A percentile compares a stretch with the other conserved stretches of the same genome.
Conservation (phyloP, 768 basidiomycete species). For the Tulasnella sp. region DNA sequence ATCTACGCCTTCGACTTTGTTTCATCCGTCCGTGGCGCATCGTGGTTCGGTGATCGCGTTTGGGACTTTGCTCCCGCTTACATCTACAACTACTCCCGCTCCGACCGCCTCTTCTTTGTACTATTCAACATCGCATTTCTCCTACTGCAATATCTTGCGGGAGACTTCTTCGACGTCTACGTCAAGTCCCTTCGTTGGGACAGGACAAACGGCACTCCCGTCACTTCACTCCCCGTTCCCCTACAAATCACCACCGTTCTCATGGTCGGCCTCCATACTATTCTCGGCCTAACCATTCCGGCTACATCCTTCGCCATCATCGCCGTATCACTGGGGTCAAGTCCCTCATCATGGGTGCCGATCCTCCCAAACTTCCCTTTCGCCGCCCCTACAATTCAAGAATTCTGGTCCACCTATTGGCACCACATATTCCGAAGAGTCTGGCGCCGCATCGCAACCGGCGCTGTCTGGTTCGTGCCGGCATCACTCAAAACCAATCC, state of each 20-base stretch:
- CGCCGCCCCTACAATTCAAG: conserved; percentile 18
- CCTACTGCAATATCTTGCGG: conserved; percentile 14
- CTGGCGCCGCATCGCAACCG: conserved; percentile 26
- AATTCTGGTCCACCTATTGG: conserved; percentile 29
- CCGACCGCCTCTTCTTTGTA: background rate
- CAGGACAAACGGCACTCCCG: background rate
- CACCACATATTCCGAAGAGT: conserved; percentile 26
- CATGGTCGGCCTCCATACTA: background rate
- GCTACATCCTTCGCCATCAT: background rate
- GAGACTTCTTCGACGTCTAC: conserved; percentile 25
- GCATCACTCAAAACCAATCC: background rate
- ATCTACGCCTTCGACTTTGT: conserved; percentile 27
- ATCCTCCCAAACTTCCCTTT: conserved; percentile 24
- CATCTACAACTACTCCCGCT: conserved; percentile 6
- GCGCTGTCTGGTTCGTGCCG: conserved; percentile 16
- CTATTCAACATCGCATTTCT: conserved; percentile 17
- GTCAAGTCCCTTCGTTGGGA: conserved; percentile 11
- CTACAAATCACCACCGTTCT: conserved; percentile 25
- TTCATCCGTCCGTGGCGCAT: conserved; percentile 22
- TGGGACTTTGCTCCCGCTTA: conserved; percentile 30
- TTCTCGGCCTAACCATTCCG: conserved; percentile 22
- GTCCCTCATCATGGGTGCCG: conserved; percentile 24
- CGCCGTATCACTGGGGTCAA: conserved; percentile 18
- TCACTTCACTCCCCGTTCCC: conserved; percentile 25
- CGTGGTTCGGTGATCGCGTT: conserved; percentile 21